A percentile compares a stretch with the other conserved stretches of the same genome.
phyloP scores from a whole-genome alignment of 2,329 filamentous ascomycete genomes.

The Botrytis cinerea region DNA sequence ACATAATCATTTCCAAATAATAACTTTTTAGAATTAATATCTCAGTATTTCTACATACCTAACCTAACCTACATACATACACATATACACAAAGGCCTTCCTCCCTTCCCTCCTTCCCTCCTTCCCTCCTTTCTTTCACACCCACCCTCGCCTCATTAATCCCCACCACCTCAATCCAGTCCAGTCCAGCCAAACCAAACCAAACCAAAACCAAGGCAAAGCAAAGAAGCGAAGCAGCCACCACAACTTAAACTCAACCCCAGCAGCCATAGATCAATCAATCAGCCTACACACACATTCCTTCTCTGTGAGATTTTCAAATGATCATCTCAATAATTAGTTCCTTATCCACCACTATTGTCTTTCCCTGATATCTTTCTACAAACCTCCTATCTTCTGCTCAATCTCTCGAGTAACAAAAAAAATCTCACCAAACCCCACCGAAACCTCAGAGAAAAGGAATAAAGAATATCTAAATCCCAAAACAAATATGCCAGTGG shows the following conservation, averaged over 20 bases:
- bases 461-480: neutral
- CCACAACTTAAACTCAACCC: neutral
- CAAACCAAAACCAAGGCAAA: neutral
- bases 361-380: neutral
- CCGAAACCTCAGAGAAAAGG: conserved; percentile 1
- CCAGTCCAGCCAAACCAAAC: neutral
- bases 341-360: neutral
- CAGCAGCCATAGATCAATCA: neutral
- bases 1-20: neutral
- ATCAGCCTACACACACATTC: neutral
- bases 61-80: neutral
- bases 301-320: neutral
- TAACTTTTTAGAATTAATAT: neutral
- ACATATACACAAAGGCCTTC: neutral
- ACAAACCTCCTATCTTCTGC: neutral
- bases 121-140: neutral
- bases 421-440: neutral
- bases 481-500: conserved; percentile 17
- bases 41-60: neutral
- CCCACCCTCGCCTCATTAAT: neutral
- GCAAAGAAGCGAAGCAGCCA: neutral
- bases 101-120: neutral
- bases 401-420: neutral
- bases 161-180: neutral
- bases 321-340: neutral